Conservation (phyloP, 345 rosid species). For the Psidium friedrichsthalianum region DNA sequence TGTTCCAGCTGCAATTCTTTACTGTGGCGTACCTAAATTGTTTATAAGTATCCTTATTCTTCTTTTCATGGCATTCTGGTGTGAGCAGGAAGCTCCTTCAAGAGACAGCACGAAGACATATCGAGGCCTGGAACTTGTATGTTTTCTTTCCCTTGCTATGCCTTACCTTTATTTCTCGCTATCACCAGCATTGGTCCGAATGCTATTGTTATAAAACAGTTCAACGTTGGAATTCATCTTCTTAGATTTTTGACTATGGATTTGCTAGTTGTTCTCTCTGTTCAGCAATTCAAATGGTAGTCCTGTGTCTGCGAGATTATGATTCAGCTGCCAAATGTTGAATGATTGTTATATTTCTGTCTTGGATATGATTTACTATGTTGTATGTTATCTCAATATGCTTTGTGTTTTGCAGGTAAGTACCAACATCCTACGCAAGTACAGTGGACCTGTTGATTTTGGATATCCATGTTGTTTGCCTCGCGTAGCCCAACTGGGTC, state of each 20-base stretch:
- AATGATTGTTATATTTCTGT: background rate
- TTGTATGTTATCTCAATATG: background rate
- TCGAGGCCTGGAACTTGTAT: conserved; percentile 78
- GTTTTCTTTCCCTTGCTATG: conserved; percentile 2
- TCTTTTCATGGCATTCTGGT: background rate
- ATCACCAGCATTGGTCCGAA: background rate
- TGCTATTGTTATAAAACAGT: background rate
- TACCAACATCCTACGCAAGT: conserved; percentile 63
- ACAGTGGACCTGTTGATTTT: conserved; percentile 61
- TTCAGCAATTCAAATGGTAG: background rate
- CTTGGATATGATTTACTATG: background rate
- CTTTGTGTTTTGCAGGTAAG: conserved; percentile 26
- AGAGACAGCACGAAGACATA: conserved; percentile 26
- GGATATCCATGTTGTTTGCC: conserved; percentile 34
- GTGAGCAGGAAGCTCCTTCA: conserved; percentile 40
- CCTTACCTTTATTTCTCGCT: background rate
- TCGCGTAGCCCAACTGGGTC: conserved; percentile 1
- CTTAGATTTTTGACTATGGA: background rate
- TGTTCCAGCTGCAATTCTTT: background rate
- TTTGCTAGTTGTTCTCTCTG: background rate
- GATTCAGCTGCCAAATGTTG: background rate
- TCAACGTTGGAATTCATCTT: background rate
- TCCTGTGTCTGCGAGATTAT: background rate
- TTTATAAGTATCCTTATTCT: background rate
- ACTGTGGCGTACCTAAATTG: background rate